These are phyloP conservation scores for Typha latifolia DNA, from an alignment of 176 grass and related monocot genomes.

Conservation along the genomic window DNA sequence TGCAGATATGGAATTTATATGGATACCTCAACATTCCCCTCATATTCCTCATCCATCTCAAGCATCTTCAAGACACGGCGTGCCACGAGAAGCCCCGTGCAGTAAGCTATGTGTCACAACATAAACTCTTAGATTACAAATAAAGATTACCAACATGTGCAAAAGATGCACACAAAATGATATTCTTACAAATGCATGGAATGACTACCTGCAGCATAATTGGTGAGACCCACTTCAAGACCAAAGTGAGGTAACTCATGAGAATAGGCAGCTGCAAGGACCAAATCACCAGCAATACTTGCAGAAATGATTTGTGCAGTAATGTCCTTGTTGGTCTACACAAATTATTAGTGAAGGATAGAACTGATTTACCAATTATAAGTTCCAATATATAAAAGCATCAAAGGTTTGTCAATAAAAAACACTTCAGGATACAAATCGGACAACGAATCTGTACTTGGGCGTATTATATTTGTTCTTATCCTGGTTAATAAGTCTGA, in stretches of 20 bases:
- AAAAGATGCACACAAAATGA: constrained; percentile 2
- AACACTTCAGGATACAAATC: constrained; percentile 51
- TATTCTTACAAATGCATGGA: background rate
- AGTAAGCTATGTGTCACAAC: constrained; percentile 38
- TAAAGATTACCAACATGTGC: background rate
- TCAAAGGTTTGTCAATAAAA: background rate
- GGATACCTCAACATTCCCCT: constrained; percentile 70
- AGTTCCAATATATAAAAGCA: background rate
- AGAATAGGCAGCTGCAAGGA: constrained; percentile 69
- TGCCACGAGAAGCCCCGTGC: constrained; percentile 75
- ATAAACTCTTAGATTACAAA: too few species aligned
- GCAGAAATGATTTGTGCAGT: constrained; percentile 54
- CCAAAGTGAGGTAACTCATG: constrained; percentile 68
- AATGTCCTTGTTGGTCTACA: constrained; percentile 71
- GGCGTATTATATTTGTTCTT: constrained; percentile 85
- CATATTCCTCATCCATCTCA: constrained; percentile 57
- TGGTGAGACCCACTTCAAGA: constrained; percentile 73
- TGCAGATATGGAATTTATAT: background rate
- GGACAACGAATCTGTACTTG: constrained; percentile 61
- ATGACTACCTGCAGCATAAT: constrained; percentile 64
- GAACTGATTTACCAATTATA: constrained; percentile 4
- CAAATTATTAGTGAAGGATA: background rate
- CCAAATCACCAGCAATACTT: constrained; percentile 54
- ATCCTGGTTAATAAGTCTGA: constrained; percentile 66
- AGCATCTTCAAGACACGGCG: constrained; percentile 58